These are phyloP conservation scores for Ulota crispa DNA, from an alignment of 225 moss, liverwort and hornwort species.

Conservation along the genomic window DNA sequence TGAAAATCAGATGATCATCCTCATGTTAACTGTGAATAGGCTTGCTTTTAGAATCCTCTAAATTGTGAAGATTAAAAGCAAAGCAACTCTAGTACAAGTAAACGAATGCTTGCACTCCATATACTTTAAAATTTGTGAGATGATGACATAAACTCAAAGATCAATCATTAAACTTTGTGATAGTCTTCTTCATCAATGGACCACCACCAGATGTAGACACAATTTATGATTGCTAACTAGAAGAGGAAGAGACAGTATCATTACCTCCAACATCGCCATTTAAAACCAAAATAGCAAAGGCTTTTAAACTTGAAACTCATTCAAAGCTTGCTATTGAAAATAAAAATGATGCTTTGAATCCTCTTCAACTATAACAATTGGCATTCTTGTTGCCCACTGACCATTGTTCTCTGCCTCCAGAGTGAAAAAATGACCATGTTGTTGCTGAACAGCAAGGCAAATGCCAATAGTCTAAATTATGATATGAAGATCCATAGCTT, in stretches of 20 bases:
- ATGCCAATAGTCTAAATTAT: too few relatives aligned
- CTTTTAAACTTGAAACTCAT: too few relatives aligned
- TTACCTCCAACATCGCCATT: background rate
- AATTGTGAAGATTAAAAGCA: background rate
- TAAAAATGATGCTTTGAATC: too few relatives aligned
- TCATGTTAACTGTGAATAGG: background rate
- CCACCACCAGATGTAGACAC: accelerated
- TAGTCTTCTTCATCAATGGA: background rate
- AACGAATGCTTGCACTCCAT: background rate
- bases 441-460: too few relatives aligned
- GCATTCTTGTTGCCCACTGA: too few relatives aligned
- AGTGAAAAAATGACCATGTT: too few relatives aligned
- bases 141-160: too few relatives aligned
- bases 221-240: accelerated
- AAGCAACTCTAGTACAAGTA: accelerated
- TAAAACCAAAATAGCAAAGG: background rate
- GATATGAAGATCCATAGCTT: too few relatives aligned
- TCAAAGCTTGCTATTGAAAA: too few relatives aligned
- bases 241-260: background rate
- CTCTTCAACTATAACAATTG: too few relatives aligned
- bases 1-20: background rate
- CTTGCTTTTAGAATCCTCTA: background rate
- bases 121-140: too few relatives aligned
- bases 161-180: background rate
- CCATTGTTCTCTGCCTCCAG: too few relatives aligned